Evolutionary conservation across 2,329 filamentous ascomycete species (phyloP).

Genomic region (Ceratocystiopsis sp.): DNA sequence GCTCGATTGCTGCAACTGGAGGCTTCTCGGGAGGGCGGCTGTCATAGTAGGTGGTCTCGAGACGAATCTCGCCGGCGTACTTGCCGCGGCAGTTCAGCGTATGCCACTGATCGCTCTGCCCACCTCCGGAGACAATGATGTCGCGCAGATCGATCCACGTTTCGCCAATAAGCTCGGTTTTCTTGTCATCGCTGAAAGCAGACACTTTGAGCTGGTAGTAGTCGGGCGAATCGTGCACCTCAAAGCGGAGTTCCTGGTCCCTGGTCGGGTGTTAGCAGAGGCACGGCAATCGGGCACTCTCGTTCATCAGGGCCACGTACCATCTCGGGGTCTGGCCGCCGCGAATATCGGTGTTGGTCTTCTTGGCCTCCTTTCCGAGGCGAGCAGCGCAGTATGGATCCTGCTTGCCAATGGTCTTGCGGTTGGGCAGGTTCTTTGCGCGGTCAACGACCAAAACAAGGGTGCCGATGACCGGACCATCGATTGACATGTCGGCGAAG

Average conservation of each 20-base stretch:
- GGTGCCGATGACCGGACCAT: constrained; percentile 86
- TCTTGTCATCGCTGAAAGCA: constrained; percentile 96
- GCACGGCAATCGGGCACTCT: no score
- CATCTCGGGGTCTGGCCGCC: constrained; percentile 93
- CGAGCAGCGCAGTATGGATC: constrained; percentile 92
- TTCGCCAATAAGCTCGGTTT: constrained; percentile 90
- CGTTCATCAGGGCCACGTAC: constrained; percentile 32
- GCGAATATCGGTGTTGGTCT: constrained; percentile 83
- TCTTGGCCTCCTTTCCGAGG: constrained; percentile 91
- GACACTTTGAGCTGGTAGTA: constrained; percentile 93
- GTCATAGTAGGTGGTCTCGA: constrained; percentile 96
- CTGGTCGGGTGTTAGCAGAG: constrained; percentile 26
- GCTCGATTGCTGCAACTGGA: constrained; percentile 31
- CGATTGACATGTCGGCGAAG: constrained; percentile 82
- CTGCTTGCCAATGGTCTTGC: constrained; percentile 96
- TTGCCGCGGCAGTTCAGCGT: constrained; percentile 74
- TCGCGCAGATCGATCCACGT: constrained; percentile 71
- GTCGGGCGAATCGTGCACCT: constrained; percentile 87
- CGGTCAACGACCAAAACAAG: constrained; percentile 83
- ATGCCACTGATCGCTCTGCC: constrained; percentile 92
- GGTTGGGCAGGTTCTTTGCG: constrained; percentile 91
- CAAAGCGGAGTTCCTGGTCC: constrained; percentile 95
- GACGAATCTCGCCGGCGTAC: constrained; percentile 85
- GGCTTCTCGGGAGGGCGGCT: constrained; percentile 59
- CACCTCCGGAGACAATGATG: constrained; percentile 71